Conservation (phyloP, 1,284 basidiomycete species). For the Blastosporella zonata region DNA sequence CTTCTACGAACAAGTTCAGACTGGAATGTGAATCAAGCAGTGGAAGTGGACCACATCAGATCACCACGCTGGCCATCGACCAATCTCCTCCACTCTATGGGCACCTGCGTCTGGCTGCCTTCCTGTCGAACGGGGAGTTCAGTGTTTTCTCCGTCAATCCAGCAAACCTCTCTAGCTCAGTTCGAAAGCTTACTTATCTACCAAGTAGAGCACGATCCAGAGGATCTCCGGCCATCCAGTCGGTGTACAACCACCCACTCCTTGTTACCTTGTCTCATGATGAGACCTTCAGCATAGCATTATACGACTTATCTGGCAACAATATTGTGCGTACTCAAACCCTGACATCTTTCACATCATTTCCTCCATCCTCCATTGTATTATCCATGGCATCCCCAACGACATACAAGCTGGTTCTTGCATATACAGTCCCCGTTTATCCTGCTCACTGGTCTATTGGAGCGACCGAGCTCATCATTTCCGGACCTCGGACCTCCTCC, state of each 20-base stretch:
- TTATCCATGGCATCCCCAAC: conserved; percentile 54
- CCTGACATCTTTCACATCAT: conserved; percentile 69
- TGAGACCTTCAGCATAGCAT: conserved; percentile 57
- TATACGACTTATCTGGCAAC: conserved; percentile 61
- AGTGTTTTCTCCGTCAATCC: conserved; percentile 52
- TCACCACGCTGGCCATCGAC: conserved; percentile 66
- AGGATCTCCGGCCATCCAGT: conserved; percentile 51
- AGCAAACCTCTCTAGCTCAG: conserved; percentile 37
- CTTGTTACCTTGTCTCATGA: conserved; percentile 59
- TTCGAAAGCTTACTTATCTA: conserved; percentile 45
- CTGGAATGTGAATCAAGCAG: conserved; percentile 29
- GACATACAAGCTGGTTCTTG: conserved; percentile 69
- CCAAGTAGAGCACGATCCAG: conserved; percentile 39
- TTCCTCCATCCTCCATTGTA: conserved; percentile 69
- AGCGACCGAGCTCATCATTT: conserved; percentile 69
- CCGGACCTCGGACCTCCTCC: conserved; percentile 25
- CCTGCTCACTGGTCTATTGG: conserved; percentile 79
- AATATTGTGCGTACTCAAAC: conserved; percentile 55
- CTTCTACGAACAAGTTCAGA: conserved; percentile 26
- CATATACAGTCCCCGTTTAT: conserved; percentile 74
- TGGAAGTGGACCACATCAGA: conserved; percentile 28
- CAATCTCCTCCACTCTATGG: conserved; percentile 55
- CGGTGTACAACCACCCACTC: conserved; percentile 73
- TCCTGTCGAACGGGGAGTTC: conserved; percentile 69
- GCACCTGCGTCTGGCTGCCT: conserved; percentile 50